Base-by-base conservation (phyloP, 352 stramenopile genomes). In the Phytopythium cucurbitacearum region DNA sequence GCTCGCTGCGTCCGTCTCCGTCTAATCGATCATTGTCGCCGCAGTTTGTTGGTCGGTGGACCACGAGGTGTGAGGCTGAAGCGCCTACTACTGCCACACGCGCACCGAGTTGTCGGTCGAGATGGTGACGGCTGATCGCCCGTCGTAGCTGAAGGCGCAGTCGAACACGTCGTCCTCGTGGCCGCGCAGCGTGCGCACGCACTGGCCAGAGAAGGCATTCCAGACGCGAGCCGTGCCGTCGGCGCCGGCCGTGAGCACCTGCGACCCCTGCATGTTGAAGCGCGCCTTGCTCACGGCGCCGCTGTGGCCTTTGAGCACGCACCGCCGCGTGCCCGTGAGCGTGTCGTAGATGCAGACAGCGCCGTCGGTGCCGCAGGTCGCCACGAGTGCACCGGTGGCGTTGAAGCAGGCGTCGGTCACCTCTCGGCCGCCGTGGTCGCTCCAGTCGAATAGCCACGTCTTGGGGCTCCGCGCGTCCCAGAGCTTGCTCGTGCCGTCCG, bases 91-190 rank as follows among this genome's bases (percentile, higher is more conserved):
- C 44, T 80, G 40, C 72, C 71, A 89, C 0, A 89, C 59, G n/a
- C 75, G 73, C n/a, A 90, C 38, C 8, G 71, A 87, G 53, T 88
- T 91, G 53, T 91, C 81, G 12, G 70, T 78, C 0, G 76, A 87
- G 16, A 55, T 64, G 6, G 76, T 89, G 16, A 89, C 47, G 11
- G 64, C 66, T 8, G 65, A 34, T 0, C 37, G 41, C 12, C 81
- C 73, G 39, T 91, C 81, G 54, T 91, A 91, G 41, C 72, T 85
- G 46, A 91, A 87, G 10, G 49, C 49, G 9, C 72, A 80, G 35
- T 67, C 74, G 38, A 84, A 75, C 13, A 89, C 65, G 8, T 89
- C 73, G 9, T 86, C 79, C 33, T 91, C 79, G 45, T 91, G 78
- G 5, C 78, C 78, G 15, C 53, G 57, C 3, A 91, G 53, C 1